A percentile compares a stretch with the other conserved stretches of the same genome.
Conservation (phyloP, 2,329 filamentous ascomycete species). For the Alternaria triticina region DNA sequence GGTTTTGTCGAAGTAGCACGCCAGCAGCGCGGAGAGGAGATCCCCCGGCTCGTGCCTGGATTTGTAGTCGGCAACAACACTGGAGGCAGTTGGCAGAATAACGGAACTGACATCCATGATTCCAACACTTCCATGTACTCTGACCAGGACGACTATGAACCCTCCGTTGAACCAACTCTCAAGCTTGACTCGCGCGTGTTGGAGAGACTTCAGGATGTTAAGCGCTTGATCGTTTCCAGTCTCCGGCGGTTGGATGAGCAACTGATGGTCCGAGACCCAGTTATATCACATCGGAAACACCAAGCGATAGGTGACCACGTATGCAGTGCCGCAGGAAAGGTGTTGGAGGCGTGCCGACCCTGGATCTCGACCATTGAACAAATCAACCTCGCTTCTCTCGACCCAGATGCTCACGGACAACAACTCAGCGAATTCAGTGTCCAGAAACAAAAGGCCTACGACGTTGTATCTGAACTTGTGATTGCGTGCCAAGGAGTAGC, state of each 20-base stretch:
- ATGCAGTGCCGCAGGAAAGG: constrained; percentile 77
- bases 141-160: constrained; percentile 84
- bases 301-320: constrained; percentile 81
- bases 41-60: constrained; percentile 89
- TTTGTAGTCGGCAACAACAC: constrained; percentile 86
- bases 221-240: constrained; percentile 82
- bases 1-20: constrained; percentile 95
- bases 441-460: constrained; percentile 93
- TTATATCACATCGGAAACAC: constrained; percentile 79
- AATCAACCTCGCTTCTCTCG: constrained; percentile 82
- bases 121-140: constrained; percentile 71
- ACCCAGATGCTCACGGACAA: constrained; percentile 79
- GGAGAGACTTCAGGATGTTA: constrained; percentile 83
- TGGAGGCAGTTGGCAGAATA: constrained; percentile 86
- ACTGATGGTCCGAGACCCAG: constrained; percentile 77
- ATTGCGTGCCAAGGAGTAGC: constrained; percentile 90
- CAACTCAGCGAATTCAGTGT: constrained; percentile 85
- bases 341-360: constrained; percentile 86
- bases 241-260: constrained; percentile 88
- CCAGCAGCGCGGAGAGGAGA: constrained; percentile 90
- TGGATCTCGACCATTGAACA: constrained; percentile 93
- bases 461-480: constrained; percentile 88
- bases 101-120: constrained; percentile 69
- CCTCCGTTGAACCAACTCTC: constrained; percentile 71
- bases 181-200: constrained; percentile 78